These are phyloP conservation scores for Craspedostauros australis DNA, from an alignment of 108 stramenopile species.

Conservation along the genomic window DNA sequence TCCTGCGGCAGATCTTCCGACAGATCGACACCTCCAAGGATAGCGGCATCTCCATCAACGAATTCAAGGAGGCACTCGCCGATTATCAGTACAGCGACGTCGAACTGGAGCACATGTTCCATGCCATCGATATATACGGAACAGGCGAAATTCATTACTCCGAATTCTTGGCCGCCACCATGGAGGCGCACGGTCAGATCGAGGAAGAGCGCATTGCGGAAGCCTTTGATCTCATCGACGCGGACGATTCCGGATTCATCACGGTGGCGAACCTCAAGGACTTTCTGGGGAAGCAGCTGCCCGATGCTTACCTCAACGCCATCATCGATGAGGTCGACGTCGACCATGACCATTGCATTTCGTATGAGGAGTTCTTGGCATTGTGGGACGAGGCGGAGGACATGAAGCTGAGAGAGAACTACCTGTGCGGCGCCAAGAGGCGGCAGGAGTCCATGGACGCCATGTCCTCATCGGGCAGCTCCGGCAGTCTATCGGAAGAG, in stretches of 20 bases:
- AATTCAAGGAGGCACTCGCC: conserved; percentile 62
- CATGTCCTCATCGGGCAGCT: not conserved
- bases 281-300: conserved; percentile 59
- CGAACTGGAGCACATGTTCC: conserved; percentile 69
- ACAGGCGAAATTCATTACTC: conserved; percentile 76
- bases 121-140: conserved; percentile 65
- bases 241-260: conserved; percentile 85
- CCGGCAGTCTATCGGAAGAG: not conserved
- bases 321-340: conserved; percentile 91
- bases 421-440: conserved; percentile 4
- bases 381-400: conserved; percentile 18
- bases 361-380: conserved; percentile 60
- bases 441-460: conserved; percentile 4
- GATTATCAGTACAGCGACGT: conserved; percentile 54
- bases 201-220: conserved; percentile 81
- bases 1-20: conserved; percentile 41
- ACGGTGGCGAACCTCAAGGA: conserved; percentile 39
- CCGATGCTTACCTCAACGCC: conserved; percentile 49
- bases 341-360: conserved; percentile 59
- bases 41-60: conserved; percentile 50
- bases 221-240: conserved; percentile 88
- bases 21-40: conserved; percentile 8
- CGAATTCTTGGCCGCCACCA: conserved; percentile 90
- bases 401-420: not conserved
- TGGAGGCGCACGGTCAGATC: conserved; percentile 71